phyloP scores from a whole-genome alignment of 2,329 filamentous ascomycete genomes.

The Fusarium cicatricum region DNA sequence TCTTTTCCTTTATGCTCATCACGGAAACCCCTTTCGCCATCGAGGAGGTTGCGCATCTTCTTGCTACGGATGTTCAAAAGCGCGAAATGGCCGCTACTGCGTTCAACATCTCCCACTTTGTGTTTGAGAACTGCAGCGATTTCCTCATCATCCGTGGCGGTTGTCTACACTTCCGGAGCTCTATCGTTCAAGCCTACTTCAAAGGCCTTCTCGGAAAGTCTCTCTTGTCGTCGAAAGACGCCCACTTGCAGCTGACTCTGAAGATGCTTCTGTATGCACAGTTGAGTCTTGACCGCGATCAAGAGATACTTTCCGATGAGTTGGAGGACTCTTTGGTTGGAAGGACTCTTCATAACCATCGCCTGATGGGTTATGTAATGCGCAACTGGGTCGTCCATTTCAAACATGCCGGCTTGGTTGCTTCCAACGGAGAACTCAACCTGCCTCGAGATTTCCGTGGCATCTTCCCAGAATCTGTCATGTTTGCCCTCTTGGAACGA shows the following conservation, averaged over 20 bases:
- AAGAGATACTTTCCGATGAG: conserved; percentile 28
- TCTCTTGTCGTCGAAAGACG: conserved; percentile 45
- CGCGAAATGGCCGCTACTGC: conserved; percentile 2
- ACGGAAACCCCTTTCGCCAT: conserved; percentile 45
- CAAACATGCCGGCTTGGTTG: conserved; percentile 44
- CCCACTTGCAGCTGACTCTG: conserved; percentile 46
- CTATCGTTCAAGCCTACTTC: conserved; percentile 45
- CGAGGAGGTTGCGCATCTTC: conserved; percentile 45
- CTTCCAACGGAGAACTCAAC: conserved; percentile 39
- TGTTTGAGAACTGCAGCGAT: conserved; percentile 30
- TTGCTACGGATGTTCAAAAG: conserved; percentile 41
- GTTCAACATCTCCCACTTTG: conserved; percentile 28
- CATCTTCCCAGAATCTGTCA: conserved; percentile 48
- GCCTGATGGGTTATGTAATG: conserved; percentile 48
- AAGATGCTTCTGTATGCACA: conserved; percentile 48
- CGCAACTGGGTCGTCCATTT: conserved; percentile 50
- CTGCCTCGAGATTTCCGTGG: conserved; percentile 47
- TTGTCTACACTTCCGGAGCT: conserved; percentile 49
- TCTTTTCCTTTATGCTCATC: conserved; percentile 49
- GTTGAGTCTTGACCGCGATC: conserved; percentile 41
- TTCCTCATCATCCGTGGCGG: conserved; percentile 47
- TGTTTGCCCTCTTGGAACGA: conserved; percentile 49
- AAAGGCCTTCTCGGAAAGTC: conserved; percentile 46
- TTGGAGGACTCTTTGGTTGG: conserved; percentile 37
- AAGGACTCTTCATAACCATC: conserved; percentile 39